Conservation (phyloP, 2,329 filamentous ascomycete genomes). For the Cryphonectria nitschkei region DNA sequence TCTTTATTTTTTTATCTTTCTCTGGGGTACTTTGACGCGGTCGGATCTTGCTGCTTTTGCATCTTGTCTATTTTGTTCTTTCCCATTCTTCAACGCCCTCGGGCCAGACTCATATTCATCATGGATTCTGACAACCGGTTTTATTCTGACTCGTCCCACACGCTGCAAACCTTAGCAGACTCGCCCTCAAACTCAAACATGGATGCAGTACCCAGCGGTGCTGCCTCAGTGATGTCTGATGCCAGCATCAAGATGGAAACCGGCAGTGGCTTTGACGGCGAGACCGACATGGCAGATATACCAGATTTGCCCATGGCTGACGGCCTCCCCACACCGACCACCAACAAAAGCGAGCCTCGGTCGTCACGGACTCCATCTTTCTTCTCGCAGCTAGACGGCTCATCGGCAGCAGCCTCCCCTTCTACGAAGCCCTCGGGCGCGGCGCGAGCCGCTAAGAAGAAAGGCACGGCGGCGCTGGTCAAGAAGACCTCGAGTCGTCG, state of each 20-base stretch:
- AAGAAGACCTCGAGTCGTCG: conserved; percentile 37
- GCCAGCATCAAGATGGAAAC: conserved; percentile 24
- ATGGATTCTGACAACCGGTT: conserved; percentile 21
- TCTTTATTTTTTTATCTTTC: background rate
- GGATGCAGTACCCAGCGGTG: conserved; percentile 21
- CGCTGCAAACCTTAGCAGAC: conserved; percentile 15
- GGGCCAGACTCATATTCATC: background rate
- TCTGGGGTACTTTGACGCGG: background rate
- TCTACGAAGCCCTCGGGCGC: conserved; percentile 5
- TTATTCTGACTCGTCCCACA: conserved; percentile 26
- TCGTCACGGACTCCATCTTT: conserved; percentile 21
- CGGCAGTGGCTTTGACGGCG: conserved; percentile 23
- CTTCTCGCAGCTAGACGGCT: conserved; percentile 13
- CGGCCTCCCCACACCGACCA: background rate
- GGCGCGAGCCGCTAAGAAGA: conserved; percentile 34
- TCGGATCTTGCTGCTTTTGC: background rate
- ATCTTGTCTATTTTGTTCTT: background rate
- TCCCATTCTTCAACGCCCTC: background rate
- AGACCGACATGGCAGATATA: conserved; percentile 26
- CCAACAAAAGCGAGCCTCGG: conserved; percentile 17
- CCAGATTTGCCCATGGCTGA: conserved; percentile 13
- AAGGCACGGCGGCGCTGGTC: conserved; percentile 43
- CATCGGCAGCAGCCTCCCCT: conserved; percentile 1
- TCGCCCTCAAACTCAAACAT: conserved; percentile 16
- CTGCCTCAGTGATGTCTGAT: conserved; percentile 12